Percentiles rank a stretch among this genome's conserved stretches.
These are phyloP conservation scores for Diaporthe aspalathi DNA, from an alignment of 2,329 filamentous ascomycete genomes.

Conservation along the genomic window DNA sequence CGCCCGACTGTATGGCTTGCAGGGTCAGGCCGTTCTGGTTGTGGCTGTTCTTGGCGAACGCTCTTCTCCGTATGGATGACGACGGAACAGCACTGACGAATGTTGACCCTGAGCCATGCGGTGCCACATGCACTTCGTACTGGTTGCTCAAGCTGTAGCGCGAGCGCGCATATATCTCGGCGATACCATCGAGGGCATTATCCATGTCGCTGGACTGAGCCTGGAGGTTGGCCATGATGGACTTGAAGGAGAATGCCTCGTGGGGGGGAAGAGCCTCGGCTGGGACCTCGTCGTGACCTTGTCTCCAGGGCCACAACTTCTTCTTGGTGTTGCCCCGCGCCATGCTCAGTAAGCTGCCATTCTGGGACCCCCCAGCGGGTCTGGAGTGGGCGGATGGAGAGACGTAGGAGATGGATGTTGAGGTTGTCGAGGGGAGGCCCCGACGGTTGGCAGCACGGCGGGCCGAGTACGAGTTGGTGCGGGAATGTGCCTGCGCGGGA, in stretches of 20 bases:
- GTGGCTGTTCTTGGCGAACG: conserved; percentile 42
- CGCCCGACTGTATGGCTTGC: conserved; percentile 68
- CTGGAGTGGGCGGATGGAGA: conserved; percentile 43
- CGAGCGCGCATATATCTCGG: conserved; percentile 74
- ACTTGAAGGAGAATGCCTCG: conserved; percentile 74
- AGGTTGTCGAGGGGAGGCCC: conserved; percentile 46
- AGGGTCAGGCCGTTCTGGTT: conserved; percentile 63
- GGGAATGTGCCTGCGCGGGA: conserved; percentile 48
- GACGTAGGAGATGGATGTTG: conserved; percentile 43
- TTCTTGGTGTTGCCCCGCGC: conserved; percentile 55
- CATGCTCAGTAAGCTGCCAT: conserved; percentile 57
- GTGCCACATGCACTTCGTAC: conserved; percentile 73
- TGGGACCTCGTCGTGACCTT: conserved; percentile 40
- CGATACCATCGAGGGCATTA: conserved; percentile 71
- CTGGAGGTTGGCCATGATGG: conserved; percentile 67
- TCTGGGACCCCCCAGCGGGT: conserved; percentile 47
- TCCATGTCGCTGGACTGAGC: conserved; percentile 55
- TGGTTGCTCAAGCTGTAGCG: conserved; percentile 75
- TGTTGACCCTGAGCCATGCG: conserved; percentile 67
- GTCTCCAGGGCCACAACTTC: conserved; percentile 47
- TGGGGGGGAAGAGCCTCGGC: conserved; percentile 66
- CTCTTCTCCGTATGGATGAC: conserved; percentile 41
- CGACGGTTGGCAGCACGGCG: conserved; percentile 48
- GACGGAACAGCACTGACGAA: conserved; percentile 51
- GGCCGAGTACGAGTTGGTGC: conserved; percentile 42